These are phyloP conservation scores for Polygonum aviculare DNA, from an alignment of 148 eudicot genomes.

Conservation along the genomic window DNA sequence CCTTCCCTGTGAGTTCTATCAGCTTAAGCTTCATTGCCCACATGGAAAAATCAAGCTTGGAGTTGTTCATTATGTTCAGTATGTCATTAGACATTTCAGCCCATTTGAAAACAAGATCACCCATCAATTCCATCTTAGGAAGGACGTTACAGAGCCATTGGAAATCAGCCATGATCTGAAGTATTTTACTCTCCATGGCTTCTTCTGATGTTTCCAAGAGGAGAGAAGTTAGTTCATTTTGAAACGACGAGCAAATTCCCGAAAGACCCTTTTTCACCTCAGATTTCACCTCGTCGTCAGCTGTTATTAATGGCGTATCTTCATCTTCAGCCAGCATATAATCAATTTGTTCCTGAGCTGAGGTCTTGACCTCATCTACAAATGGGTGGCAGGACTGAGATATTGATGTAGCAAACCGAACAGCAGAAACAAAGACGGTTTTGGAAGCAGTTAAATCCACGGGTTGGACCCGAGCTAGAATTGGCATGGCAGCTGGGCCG, in stretches of 20 bases:
- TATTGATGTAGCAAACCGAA: constrained; percentile 60
- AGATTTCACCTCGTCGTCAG: constrained; percentile 45
- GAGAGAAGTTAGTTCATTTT: constrained; percentile 34
- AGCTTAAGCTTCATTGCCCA: constrained; percentile 67
- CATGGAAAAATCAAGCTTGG: constrained; percentile 30
- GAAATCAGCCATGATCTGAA: constrained; percentile 37
- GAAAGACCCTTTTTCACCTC: constrained; percentile 50
- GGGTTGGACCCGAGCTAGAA: constrained; percentile 51
- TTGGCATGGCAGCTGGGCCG: constrained; percentile 56
- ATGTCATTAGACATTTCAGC: constrained; percentile 36
- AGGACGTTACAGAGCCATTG: constrained; percentile 73
- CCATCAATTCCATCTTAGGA: constrained; percentile 63
- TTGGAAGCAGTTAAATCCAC: constrained; percentile 40
- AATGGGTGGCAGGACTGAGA: constrained; percentile 45
- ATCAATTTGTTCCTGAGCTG: constrained; percentile 92
- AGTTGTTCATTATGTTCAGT: constrained; percentile 30
- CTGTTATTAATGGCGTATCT: constrained; percentile 42
- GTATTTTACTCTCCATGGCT: constrained; percentile 27
- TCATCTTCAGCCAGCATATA: constrained; percentile 81
- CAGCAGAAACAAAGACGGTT: constrained; percentile 63
- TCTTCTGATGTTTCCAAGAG: constrained; percentile 27
- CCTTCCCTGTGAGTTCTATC: constrained; percentile 51
- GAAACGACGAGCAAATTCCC: constrained; percentile 36
- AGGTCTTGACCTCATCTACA: constrained; percentile 57
- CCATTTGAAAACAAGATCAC: constrained; percentile 70